A percentile compares a stretch with the other conserved stretches of the same genome.
Conservation (phyloP, 768 basidiomycete genomes). For the Lenzites betulinus region DNA sequence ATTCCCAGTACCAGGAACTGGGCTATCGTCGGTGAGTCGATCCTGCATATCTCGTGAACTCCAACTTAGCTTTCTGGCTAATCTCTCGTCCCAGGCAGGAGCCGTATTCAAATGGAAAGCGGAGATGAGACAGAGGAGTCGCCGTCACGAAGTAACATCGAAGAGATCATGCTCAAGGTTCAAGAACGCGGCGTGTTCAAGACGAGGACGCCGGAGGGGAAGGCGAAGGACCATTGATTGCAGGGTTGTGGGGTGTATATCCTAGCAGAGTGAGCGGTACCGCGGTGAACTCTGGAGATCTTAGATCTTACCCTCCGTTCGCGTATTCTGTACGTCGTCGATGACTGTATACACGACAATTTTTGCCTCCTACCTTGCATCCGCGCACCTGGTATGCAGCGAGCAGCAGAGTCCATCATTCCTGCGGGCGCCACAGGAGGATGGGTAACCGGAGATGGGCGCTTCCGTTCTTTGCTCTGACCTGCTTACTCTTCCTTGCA, state of each 20-base stretch:
- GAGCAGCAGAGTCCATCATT: background rate
- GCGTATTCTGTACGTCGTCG: background rate
- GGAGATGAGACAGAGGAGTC: conserved; percentile 35
- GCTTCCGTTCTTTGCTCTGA: background rate
- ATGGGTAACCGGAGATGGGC: background rate
- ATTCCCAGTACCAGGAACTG: conserved; percentile 95
- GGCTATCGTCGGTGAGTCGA: conserved; percentile 76
- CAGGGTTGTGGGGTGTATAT: too few species aligned
- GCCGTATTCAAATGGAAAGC: conserved; percentile 35
- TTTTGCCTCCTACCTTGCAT: background rate
- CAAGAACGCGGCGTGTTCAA: conserved; percentile 69
- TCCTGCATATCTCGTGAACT: background rate
- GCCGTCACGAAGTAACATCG: conserved; percentile 40
- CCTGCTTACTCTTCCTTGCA: background rate
- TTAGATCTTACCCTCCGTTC: background rate
- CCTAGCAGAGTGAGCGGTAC: background rate
- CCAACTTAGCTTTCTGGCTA: background rate
- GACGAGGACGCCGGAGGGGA: conserved; percentile 71
- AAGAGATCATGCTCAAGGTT: conserved; percentile 57
- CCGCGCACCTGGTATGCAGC: background rate
- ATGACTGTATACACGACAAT: background rate
- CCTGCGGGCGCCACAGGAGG: background rate
- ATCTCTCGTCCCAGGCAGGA: conserved; percentile 23
- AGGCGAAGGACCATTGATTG: conserved; percentile 43
- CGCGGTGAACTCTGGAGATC: too few species aligned